Conservation (phyloP, 495 filamentous ascomycete species). For the Entonaema liquescens region DNA sequence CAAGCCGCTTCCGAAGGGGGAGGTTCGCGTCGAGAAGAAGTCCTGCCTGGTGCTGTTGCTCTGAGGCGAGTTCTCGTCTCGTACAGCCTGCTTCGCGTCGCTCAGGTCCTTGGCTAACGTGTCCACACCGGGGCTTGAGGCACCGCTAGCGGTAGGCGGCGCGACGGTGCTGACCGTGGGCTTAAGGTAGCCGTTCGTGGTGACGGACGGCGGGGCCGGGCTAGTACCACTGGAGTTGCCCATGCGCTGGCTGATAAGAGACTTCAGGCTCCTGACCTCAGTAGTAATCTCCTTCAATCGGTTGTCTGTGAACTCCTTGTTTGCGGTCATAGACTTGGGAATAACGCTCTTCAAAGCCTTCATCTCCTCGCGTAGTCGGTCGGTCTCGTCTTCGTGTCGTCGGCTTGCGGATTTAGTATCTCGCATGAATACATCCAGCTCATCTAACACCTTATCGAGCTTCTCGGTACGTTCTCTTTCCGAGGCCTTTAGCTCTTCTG, state of each 20-base stretch:
- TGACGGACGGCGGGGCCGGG: conserved; percentile 35
- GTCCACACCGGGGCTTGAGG: conserved; percentile 46
- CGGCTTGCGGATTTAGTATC: conserved; percentile 81
- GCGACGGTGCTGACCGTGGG: conserved; percentile 48
- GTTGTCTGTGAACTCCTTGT: conserved; percentile 83
- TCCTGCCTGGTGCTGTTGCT: conserved; percentile 49
- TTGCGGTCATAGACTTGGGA: conserved; percentile 84
- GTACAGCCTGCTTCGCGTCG: conserved; percentile 22
- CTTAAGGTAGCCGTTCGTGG: conserved; percentile 49
- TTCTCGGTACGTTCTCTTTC: conserved; percentile 86
- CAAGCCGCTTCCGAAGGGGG: conserved; percentile 53
- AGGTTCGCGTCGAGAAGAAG: conserved; percentile 46
- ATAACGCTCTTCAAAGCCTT: conserved; percentile 81
- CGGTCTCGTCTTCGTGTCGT: conserved; percentile 83
- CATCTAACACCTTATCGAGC: conserved; percentile 80
- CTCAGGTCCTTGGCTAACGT: conserved; percentile 42
- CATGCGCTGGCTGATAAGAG: conserved; percentile 82
- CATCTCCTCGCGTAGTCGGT: conserved; percentile 86
- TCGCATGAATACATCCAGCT: conserved; percentile 82
- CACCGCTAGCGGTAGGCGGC: conserved; percentile 33
- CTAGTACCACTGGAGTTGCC: conserved; percentile 53
- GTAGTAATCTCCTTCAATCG: conserved; percentile 83
- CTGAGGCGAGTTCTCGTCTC: conserved; percentile 41
- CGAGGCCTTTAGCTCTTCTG: conserved; percentile 81
- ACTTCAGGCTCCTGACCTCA: conserved; percentile 93